Conservation (phyloP, 208 protist species). For the Tritrichomonas musculus region DNA sequence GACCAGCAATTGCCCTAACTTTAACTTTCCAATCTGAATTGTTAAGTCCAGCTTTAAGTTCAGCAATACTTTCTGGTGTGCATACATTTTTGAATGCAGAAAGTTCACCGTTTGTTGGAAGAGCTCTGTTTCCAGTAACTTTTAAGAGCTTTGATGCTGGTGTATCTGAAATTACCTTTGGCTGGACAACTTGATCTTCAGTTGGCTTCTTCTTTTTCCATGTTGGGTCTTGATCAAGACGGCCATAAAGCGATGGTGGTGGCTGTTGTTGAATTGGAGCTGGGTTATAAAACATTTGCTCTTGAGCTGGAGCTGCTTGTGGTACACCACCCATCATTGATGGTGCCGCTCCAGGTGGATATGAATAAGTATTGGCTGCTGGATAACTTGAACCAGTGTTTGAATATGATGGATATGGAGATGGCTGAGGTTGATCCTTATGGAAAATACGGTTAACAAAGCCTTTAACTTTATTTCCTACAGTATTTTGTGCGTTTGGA, state of each 20-base stretch:
- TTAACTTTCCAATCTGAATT: not conserved
- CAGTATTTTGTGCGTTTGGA: not conserved
- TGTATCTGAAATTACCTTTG: not conserved
- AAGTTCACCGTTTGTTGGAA: slow-evolving; percentile 23
- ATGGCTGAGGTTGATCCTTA: not conserved
- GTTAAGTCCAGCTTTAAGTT: not conserved
- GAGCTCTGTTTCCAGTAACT: not conserved
- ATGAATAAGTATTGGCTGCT: not conserved
- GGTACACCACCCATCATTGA: not conserved
- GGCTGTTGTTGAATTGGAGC: not conserved
- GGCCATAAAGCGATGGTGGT: not conserved
- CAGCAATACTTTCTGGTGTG: not conserved
- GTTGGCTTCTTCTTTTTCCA: not conserved
- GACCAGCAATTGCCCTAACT: not conserved
- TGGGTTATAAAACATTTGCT: not conserved
- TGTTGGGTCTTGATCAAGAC: not conserved
- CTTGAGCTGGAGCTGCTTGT: not conserved
- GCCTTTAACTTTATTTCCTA: not conserved
- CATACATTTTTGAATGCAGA: not conserved
- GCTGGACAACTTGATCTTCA: not conserved
- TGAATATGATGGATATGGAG: not conserved
- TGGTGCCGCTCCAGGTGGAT: not conserved
- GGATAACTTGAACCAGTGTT: not conserved
- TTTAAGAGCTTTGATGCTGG: not conserved
- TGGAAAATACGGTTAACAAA: not conserved